These are phyloP conservation scores for Aquanectria penicillioides DNA, from an alignment of 2,329 filamentous ascomycete species.

Conservation along the genomic window DNA sequence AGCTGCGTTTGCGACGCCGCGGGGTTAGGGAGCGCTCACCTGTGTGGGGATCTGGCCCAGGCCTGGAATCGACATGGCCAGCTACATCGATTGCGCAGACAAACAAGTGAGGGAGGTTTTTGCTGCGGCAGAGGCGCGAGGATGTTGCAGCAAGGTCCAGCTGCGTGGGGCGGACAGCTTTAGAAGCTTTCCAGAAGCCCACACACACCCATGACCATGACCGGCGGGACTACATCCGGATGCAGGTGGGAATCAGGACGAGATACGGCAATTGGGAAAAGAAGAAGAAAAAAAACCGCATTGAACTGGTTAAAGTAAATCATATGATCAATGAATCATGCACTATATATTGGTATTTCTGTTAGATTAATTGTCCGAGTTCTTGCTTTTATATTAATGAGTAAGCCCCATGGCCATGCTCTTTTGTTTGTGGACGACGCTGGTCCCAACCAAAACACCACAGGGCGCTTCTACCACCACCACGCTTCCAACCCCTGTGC, in stretches of 20 bases:
- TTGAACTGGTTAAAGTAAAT: no score
- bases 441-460: no score
- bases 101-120: constrained; percentile 18
- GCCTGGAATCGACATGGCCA: constrained; percentile 76
- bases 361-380: no score
- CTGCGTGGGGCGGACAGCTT: constrained; percentile 33
- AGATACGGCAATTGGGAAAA: not conserved
- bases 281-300: not conserved
- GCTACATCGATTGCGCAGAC: constrained; percentile 45
- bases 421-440: no score
- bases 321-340: no score
- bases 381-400: no score
- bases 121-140: constrained; percentile 19
- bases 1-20: not conserved
- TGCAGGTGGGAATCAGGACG: not conserved
- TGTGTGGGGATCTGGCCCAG: constrained; percentile 73
- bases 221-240: constrained; percentile 11
- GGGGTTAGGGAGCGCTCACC: constrained; percentile 52
- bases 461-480: no score
- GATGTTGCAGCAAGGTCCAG: not conserved
- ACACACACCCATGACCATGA: constrained; percentile 17
- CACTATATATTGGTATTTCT: no score
- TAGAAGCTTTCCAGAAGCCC: constrained; percentile 43
- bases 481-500: no score
- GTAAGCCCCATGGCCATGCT: no score